Percentiles rank a stretch among this genome's conserved stretches.
phyloP scores from a whole-genome alignment of 257 asterid species.

The Ocimum tenuiflorum region DNA sequence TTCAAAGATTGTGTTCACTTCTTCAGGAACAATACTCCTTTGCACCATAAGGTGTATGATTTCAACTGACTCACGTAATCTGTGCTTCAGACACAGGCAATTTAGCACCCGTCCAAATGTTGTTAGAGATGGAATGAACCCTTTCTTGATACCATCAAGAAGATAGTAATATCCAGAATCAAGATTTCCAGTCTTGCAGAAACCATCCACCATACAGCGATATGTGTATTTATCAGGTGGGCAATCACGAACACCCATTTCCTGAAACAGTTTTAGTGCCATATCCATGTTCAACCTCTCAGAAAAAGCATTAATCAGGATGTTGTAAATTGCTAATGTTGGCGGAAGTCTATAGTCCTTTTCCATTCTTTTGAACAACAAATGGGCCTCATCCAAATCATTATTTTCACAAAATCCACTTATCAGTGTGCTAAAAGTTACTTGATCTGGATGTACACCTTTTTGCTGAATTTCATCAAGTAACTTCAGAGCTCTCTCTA shows the following conservation, averaged over 20 bases:
- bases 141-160: constrained; percentile 42
- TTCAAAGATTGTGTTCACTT: constrained; percentile 60
- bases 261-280: constrained; percentile 49
- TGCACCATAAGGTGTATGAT: constrained; percentile 65
- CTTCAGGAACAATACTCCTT: constrained; percentile 65
- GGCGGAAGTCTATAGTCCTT: constrained; percentile 44
- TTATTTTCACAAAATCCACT: constrained; percentile 63
- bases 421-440: constrained; percentile 67
- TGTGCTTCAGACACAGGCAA: constrained; percentile 62
- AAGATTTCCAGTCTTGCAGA: constrained; percentile 60
- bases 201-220: constrained; percentile 72
- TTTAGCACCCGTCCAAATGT: constrained; percentile 75
- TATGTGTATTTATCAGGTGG: constrained; percentile 62
- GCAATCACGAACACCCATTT: constrained; percentile 44
- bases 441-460: constrained; percentile 60
- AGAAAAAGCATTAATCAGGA: constrained; percentile 58
- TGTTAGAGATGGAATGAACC: constrained; percentile 48
- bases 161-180: constrained; percentile 55
- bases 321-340: constrained; percentile 57
- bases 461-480: constrained; percentile 55
- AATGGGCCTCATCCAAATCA: constrained; percentile 58
- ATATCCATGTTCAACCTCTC: constrained; percentile 50
- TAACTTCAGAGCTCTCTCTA: constrained; percentile 46
- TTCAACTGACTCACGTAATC: constrained; percentile 58
- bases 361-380: constrained; percentile 56